Evolutionary conservation across 2,329 filamentous ascomycete genomes (phyloP).

Genomic region (Pestalotiopsis sp.): DNA sequence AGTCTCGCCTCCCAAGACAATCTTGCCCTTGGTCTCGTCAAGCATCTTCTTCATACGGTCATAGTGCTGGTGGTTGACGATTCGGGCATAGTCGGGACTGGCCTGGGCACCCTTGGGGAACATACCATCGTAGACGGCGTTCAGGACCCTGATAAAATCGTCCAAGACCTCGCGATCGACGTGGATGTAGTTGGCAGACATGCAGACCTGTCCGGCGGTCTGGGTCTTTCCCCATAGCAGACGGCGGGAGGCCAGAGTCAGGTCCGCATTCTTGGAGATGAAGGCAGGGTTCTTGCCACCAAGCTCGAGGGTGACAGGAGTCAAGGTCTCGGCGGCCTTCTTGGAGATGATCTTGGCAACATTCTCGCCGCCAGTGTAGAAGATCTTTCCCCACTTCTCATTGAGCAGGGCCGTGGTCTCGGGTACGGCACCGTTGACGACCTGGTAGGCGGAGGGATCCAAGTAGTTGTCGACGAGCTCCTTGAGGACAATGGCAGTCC

Average conservation of each 20-base stretch:
- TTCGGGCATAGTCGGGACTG: slow-evolving; percentile 78
- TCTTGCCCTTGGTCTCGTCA: slow-evolving; percentile 80
- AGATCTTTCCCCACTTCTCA: slow-evolving; percentile 96
- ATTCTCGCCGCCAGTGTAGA: slow-evolving; percentile 81
- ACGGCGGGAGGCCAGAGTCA: slow-evolving; percentile 78
- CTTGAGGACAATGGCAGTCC: slow-evolving; percentile 77
- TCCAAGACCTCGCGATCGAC: slow-evolving; percentile 75
- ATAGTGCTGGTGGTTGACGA: slow-evolving; percentile 82
- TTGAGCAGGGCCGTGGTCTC: slow-evolving; percentile 83
- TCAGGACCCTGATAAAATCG: slow-evolving; percentile 74
- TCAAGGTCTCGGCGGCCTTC: slow-evolving; percentile 87
- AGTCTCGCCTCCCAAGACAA: slow-evolving; percentile 83
- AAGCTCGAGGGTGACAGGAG: slow-evolving; percentile 86
- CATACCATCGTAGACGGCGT: slow-evolving; percentile 72
- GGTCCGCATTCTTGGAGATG: slow-evolving; percentile 80
- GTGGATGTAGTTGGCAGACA: slow-evolving; percentile 90
- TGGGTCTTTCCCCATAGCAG: slow-evolving; percentile 87
- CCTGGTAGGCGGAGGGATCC: slow-evolving; percentile 74
- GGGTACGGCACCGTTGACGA: slow-evolving; percentile 79
- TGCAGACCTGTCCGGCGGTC: slow-evolving; percentile 89
- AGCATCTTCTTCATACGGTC: slow-evolving; percentile 86
- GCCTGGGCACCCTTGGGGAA: slow-evolving; percentile 80
- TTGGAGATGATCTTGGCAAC: slow-evolving; percentile 88
- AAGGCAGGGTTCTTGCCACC: slow-evolving; percentile 93
- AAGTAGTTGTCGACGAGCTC: slow-evolving; percentile 76